These are phyloP conservation scores for Penicillium sp. DNA, from an alignment of 2,329 filamentous ascomycete genomes.

Conservation along the genomic window DNA sequence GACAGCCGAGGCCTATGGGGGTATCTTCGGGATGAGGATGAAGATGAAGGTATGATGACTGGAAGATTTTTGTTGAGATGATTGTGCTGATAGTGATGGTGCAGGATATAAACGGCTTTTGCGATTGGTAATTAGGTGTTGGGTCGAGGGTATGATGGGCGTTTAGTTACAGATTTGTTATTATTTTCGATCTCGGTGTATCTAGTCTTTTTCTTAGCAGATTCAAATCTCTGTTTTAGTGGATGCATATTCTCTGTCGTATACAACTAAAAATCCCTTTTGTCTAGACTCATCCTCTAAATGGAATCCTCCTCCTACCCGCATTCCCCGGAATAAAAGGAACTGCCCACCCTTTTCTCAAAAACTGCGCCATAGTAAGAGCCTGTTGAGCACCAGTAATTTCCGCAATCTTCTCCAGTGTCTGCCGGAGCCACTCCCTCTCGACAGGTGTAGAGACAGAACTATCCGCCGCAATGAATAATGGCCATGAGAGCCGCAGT, in stretches of 20 bases:
- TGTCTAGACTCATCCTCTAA: neutral
- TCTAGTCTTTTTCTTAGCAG: neutral
- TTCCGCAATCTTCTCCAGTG: neutral
- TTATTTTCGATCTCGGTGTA: neutral
- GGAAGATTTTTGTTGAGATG: neutral
- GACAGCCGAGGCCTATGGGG: neutral
- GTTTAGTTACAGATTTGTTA: neutral
- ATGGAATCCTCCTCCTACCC: neutral
- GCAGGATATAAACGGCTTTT: neutral
- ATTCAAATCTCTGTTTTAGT: neutral
- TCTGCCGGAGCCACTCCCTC: neutral
- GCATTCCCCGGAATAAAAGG: neutral
- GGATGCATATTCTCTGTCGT: neutral
- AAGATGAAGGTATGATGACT: neutral
- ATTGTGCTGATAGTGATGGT: neutral
- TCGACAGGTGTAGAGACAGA: neutral
- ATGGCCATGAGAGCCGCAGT: conserved; percentile 26
- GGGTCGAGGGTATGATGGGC: neutral
- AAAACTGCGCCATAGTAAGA: neutral
- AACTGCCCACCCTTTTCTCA: neutral
- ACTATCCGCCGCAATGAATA: conserved; percentile 27
- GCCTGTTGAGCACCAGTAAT: conserved; percentile 2
- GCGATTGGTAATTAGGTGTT: neutral
- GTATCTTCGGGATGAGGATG: neutral
- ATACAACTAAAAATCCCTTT: neutral